Evolutionary conservation across 495 filamentous ascomycete species (phyloP).

Genomic region (Penicilliopsis zonata): DNA sequence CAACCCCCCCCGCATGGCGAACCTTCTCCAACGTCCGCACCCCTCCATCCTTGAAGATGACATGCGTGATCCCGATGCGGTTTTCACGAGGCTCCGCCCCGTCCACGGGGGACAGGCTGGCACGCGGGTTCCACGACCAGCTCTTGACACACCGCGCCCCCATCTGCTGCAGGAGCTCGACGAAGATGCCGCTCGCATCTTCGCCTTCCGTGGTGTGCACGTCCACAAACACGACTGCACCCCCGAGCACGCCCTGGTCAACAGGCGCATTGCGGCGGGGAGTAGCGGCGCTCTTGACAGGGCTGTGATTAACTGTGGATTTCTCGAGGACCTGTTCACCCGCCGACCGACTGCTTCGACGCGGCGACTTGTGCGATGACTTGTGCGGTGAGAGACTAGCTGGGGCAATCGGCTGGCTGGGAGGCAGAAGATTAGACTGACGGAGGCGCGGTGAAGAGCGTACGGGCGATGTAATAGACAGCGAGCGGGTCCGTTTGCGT

Average conservation of each 20-base stretch:
- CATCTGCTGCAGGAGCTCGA: slow-evolving; percentile 70
- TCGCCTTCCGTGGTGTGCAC: slow-evolving; percentile 85
- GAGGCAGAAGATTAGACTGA: slow-evolving; percentile 11
- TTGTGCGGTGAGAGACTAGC: slow-evolving; percentile 17
- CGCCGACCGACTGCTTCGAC: neutral
- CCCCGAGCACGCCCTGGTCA: slow-evolving; percentile 36
- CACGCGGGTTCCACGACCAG: slow-evolving; percentile 72
- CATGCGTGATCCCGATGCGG: slow-evolving; percentile 82
- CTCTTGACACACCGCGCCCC: slow-evolving; percentile 73
- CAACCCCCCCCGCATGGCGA: slow-evolving; percentile 55
- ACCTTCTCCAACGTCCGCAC: slow-evolving; percentile 83
- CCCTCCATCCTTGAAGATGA: slow-evolving; percentile 89
- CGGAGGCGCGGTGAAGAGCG: slow-evolving; percentile 23
- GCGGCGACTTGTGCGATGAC: neutral
- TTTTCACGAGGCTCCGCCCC: slow-evolving; percentile 18
- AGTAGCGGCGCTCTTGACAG: no score
- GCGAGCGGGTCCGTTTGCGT: slow-evolving; percentile 40
- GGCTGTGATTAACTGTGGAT: no score
- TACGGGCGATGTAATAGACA: slow-evolving; percentile 25
- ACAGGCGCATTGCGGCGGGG: slow-evolving; percentile 13
- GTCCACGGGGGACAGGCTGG: slow-evolving; percentile 24
- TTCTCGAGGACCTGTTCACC: slow-evolving; percentile 3
- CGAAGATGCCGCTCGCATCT: slow-evolving; percentile 74
- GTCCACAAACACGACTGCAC: slow-evolving; percentile 81
- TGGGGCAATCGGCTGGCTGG: slow-evolving; percentile 1